Evolutionary conservation across 1,139 yeast genomes (phyloP), one percentile per base, ranked within the genome.

Genomic region (Yamadazyma oceani): DNA sequence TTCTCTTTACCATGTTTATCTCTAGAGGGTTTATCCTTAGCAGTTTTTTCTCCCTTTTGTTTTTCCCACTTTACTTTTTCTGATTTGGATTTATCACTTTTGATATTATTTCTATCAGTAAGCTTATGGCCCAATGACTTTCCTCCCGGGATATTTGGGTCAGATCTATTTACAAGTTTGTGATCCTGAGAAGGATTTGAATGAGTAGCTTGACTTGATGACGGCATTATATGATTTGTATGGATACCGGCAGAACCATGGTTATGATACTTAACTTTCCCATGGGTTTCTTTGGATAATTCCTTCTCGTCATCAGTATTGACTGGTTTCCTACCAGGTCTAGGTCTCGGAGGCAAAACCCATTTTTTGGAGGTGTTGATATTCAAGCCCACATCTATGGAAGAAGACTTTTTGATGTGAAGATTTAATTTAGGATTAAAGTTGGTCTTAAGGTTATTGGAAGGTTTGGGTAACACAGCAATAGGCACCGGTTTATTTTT

Each of bases 341-440:
- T 66, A 2, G 85, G 84, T 37, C 85, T 59, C 2, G 85, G 85
- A 2, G 85, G 85, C 30, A 80, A 57, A 2, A 80, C 80, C 85
- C 85, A 80, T 45, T 73, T 69, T 44, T 75, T 75, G 26, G 79
- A 72, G 2, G 83, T 76, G 46, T 73, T 73, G 46, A 69, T 66
- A 37, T 60, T 60, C 28, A 60, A 17, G 5, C 43, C 43, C 3
- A 43, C 36, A 19, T 42, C 46, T 16, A 38, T 40, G 7, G 46
- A 31, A n/a, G 37, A 26, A 2, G 37, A 22, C 7, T 39, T 32
- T 26, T 39, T 43, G 4, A 38, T 38, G 10, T 27, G 30, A 16
- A 27, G 30, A 11, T 35, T 35, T n/a, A 31, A 12, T 36, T 38
- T 47, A 8, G 53, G 53, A 16, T 49, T 49, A 26, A 44, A 44